Evolutionary conservation across 2,329 filamentous ascomycete genomes (phyloP).

Genomic region (Sarocladiaceae sp.): DNA sequence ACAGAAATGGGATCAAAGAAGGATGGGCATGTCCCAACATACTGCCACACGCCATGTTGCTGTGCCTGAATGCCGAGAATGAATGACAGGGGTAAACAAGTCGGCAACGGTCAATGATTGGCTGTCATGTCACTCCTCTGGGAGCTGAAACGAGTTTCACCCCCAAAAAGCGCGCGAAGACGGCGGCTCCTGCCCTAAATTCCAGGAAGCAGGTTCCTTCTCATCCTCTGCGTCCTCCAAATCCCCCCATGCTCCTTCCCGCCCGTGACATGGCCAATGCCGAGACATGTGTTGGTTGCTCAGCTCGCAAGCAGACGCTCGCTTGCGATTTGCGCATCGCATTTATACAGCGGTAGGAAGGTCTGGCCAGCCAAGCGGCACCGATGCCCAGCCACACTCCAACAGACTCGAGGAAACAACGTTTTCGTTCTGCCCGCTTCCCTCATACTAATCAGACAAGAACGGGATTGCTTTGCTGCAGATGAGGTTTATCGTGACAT

Average conservation of each 20-base stretch:
- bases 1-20: not conserved
- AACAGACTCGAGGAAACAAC: too few relatives aligned
- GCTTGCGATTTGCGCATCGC: too few relatives aligned
- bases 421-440: not conserved
- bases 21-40: too few relatives aligned
- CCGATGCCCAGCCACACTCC: too few relatives aligned
- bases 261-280: too few relatives aligned
- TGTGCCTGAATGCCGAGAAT: constrained; percentile 4
- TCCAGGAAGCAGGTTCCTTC: not conserved
- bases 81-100: not conserved
- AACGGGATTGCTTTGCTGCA: not conserved
- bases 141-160: constrained; percentile 8
- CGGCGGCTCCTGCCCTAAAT: not conserved
- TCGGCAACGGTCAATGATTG: not conserved
- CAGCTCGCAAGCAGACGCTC: too few relatives aligned
- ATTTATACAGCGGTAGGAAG: too few relatives aligned
- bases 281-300: too few relatives aligned
- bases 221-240: too few relatives aligned
- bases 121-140: not conserved
- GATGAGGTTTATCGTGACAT: not conserved
- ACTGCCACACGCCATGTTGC: too few relatives aligned
- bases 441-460: not conserved
- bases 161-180: not conserved
- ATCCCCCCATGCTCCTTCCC: too few relatives aligned
- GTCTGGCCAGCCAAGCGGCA: too few relatives aligned